Percentiles rank a stretch among this genome's conserved stretches.
Conservation (phyloP, 345 rosid species). For the Turnera subulata region DNA sequence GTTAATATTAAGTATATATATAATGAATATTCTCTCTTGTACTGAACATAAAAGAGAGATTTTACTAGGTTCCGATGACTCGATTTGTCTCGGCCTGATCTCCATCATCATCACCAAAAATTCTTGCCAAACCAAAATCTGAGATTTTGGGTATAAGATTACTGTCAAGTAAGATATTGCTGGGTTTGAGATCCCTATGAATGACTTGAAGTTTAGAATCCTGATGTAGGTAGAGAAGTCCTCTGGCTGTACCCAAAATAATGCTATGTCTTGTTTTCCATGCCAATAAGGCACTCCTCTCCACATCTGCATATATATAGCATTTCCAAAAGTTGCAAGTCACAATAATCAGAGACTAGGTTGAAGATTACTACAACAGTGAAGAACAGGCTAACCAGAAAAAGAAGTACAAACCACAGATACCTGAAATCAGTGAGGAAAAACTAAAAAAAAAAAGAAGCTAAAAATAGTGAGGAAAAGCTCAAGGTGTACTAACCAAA, state of each 20-base stretch:
- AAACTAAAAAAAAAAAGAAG: no score
- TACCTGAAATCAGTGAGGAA: slow-evolving; percentile 22
- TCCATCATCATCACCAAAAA: neutral
- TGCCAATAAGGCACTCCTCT: no score
- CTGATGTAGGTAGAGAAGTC: slow-evolving; percentile 9
- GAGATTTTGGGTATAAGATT: slow-evolving; percentile 4
- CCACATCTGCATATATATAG: no score
- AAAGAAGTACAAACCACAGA: slow-evolving; percentile 20
- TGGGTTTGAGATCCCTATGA: slow-evolving; percentile 1
- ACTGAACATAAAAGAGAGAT: neutral
- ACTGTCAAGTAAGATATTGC: slow-evolving; percentile 3
- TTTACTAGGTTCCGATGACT: slow-evolving; percentile 1
- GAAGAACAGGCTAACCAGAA: no score
- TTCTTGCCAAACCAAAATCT: slow-evolving; percentile 8
- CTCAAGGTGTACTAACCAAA: no score
- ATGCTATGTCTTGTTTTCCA: neutral
- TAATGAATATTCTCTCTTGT: no score
- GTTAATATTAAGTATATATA: no score
- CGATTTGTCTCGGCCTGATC: neutral
- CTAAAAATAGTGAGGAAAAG: no score
- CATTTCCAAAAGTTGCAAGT: no score
- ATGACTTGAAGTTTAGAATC: slow-evolving; percentile 3
- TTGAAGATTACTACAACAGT: neutral
- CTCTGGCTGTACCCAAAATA: slow-evolving; percentile 3
- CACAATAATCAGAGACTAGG: neutral